Conservation (phyloP, 2,329 filamentous ascomycete genomes). For the Ophiosphaerella herpotricha region DNA sequence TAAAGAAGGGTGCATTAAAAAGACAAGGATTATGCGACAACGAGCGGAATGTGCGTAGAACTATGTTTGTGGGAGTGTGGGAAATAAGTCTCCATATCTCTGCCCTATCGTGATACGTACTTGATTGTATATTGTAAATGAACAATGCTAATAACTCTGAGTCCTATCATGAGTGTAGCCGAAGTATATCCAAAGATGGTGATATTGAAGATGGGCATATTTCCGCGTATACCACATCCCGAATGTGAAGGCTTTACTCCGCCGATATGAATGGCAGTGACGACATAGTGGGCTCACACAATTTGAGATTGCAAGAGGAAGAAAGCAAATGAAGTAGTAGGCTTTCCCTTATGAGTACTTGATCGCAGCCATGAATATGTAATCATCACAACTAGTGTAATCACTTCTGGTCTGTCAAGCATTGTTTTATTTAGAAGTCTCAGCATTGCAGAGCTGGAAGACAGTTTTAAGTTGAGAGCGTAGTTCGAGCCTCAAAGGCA, state of each 20-base stretch:
- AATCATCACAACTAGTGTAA: too few species aligned
- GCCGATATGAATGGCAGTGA: conserved; percentile 52
- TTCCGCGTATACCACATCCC: conserved; percentile 53
- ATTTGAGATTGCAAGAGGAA: conserved; percentile 48
- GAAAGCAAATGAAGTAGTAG: conserved; percentile 43
- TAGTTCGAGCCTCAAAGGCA: neutral
- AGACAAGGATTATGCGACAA: conserved; percentile 50
- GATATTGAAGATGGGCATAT: conserved; percentile 58
- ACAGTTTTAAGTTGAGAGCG: too few species aligned
- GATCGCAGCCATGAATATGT: too few species aligned
- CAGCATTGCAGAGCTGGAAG: too few species aligned
- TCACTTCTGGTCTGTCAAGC: too few species aligned
- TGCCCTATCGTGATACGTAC: neutral
- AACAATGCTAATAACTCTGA: conserved; percentile 20
- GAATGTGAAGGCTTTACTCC: conserved; percentile 53
- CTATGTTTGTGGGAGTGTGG: conserved; percentile 55
- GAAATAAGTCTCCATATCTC: conserved; percentile 18
- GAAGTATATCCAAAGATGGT: conserved; percentile 48
- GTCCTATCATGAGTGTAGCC: conserved; percentile 55
- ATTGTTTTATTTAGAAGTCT: too few species aligned
- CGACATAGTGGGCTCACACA: conserved; percentile 44
- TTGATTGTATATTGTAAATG: neutral
- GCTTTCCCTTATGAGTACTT: neutral
- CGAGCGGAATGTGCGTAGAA: conserved; percentile 53
- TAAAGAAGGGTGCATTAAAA: conserved; percentile 53